Evolutionary conservation across 2,329 filamentous ascomycete genomes (phyloP).

Genomic region (Fusarium lateritium): DNA sequence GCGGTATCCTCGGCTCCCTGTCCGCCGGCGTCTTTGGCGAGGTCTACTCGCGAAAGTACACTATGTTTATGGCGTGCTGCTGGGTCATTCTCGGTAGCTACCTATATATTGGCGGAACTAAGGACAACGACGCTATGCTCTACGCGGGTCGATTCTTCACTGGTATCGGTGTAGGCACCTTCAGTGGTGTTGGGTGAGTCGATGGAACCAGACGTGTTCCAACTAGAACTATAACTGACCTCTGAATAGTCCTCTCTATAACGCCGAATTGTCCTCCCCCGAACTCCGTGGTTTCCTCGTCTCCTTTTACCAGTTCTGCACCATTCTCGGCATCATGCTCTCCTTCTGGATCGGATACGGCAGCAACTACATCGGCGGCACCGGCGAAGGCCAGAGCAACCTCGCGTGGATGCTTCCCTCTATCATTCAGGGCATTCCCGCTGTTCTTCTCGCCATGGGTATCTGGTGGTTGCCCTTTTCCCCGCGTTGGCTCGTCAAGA

Average conservation of each 20-base stretch:
- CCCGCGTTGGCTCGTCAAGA: slow-evolving; percentile 82
- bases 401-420: slow-evolving; percentile 62
- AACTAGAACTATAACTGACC: neutral
- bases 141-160: slow-evolving; percentile 66
- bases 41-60: slow-evolving; percentile 65
- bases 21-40: slow-evolving; percentile 64
- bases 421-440: slow-evolving; percentile 60
- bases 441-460: slow-evolving; percentile 71
- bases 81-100: slow-evolving; percentile 64
- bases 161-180: slow-evolving; percentile 63
- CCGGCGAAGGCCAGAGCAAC: slow-evolving; percentile 59
- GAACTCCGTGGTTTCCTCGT: slow-evolving; percentile 77
- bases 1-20: slow-evolving; percentile 63
- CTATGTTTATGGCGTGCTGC: slow-evolving; percentile 64
- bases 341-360: slow-evolving; percentile 64
- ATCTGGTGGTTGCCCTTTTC: slow-evolving; percentile 87
- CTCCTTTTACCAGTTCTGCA: slow-evolving; percentile 74
- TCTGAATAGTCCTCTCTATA: slow-evolving; percentile 58
- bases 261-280: slow-evolving; percentile 69
- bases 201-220: neutral
- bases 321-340: slow-evolving; percentile 60
- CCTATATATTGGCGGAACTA: slow-evolving; percentile 59
- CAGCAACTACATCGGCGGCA: slow-evolving; percentile 63
- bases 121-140: slow-evolving; percentile 57
- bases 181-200: slow-evolving; percentile 57